Base-by-base conservation (phyloP, 768 basidiomycete genomes). In the Boletus reticuloceps region DNA sequence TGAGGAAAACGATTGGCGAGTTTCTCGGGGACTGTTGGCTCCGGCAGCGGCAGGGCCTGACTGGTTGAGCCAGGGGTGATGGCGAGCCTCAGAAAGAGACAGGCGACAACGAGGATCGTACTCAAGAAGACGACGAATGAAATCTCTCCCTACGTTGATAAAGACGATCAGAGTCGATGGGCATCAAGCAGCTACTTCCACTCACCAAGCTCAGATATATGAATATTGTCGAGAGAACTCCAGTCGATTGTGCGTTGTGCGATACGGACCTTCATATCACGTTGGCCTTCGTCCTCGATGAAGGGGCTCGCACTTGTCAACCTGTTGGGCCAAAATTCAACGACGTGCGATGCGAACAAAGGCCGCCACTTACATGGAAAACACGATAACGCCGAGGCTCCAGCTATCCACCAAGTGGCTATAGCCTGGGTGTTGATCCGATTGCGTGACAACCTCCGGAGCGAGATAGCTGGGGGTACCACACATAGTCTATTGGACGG, bases 381-480 rank as follows among this genome's bases (percentile, higher is more conserved):
- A 98, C 2, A 98, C 82, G 50, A 98, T 97, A 20, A 97, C 93
- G 7, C 97, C 96, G 12, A 94, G 83, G 44, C 92, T 95, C 94
- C 94, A 99, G 58, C 91, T 93, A 67, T 99, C 97, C 47, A 98
- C 97, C 19, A 89, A 75, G 54, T 86, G 82, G 64, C 89, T 86
- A 65, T 99, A 98, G 4, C 94, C 95, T 53, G 19, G 82, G 75
- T 29, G 64, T 29, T 77, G 72, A 41, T 79, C 75, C 5, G 64
- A 47, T 58, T 88, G 86, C 58, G 74, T 75, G 47, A 98, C 89
- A 32, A 99, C 92, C 62, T 98, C 95, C 1, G 93, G 93, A 1
- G 94, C 94, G 6, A 97, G 84, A 68, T 98, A 98, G 60, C 84
- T 86, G 0, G 96, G 96, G 0, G 97, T 99, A 5, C 96, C 96